phyloP scores from a whole-genome alignment of 2,329 filamentous ascomycete genomes.

The Phyllosticta citrichinensis region DNA sequence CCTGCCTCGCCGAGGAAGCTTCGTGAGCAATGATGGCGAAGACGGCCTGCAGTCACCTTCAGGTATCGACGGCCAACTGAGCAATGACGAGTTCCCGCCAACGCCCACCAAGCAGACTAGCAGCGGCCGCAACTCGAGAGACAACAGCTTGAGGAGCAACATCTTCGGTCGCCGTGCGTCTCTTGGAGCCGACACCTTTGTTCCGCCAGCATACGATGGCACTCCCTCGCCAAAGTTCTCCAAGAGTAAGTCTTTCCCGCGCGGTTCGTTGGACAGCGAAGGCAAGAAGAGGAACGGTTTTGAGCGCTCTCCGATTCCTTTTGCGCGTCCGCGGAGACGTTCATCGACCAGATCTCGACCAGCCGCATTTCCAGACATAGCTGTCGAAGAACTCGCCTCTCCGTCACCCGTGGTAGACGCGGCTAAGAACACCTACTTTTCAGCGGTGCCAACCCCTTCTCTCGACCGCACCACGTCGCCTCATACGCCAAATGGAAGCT shows the following conservation, averaged over 20 bases:
- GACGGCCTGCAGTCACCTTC: conserved; percentile 54
- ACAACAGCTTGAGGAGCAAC: conserved; percentile 41
- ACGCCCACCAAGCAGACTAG: conserved; percentile 74
- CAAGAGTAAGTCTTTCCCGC: conserved; percentile 28
- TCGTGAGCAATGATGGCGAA: conserved; percentile 72
- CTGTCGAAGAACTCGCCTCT: neutral
- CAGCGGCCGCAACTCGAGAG: conserved; percentile 37
- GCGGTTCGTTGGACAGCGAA: conserved; percentile 4
- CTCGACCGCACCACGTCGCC: conserved; percentile 49
- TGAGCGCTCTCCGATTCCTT: conserved; percentile 9
- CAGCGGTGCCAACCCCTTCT: conserved; percentile 52
- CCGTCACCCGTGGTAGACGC: conserved; percentile 8
- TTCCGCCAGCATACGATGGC: conserved; percentile 24
- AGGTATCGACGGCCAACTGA: conserved; percentile 47
- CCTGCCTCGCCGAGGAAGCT: conserved; percentile 52
- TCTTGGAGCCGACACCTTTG: conserved; percentile 38
- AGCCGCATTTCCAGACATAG: neutral
- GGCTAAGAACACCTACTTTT: conserved; percentile 43
- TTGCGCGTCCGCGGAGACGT: conserved; percentile 8
- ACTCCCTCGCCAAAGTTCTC: conserved; percentile 18
- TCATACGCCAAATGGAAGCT: conserved; percentile 67
- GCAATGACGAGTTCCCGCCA: conserved; percentile 71
- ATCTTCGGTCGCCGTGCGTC: conserved; percentile 39
- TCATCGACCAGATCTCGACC: neutral
- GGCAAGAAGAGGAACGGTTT: conserved; percentile 5